Evolutionary conservation across 768 basidiomycete species (phyloP), one percentile per base, ranked within the genome.

Genomic region (Galerina sulciceps): DNA sequence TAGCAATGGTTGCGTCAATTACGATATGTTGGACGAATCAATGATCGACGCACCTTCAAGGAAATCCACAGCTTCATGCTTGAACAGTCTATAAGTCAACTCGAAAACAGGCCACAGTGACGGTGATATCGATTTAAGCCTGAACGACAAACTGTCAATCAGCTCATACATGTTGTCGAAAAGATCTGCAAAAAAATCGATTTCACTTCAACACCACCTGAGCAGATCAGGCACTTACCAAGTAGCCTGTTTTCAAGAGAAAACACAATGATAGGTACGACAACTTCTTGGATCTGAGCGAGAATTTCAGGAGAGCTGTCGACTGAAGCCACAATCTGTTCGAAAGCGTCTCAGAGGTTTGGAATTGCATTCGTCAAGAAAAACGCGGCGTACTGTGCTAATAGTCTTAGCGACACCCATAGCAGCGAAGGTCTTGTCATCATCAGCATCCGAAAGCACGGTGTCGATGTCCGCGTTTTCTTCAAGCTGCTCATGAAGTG

Each of bases 361-460:
- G 20, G 26, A 46, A 38, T 17, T 15, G 18, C 9, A 48, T 9
- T 10, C 8, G 46, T 48, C 48, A 58, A 23, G 17, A 49, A 42
- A 48, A 57, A 14, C n/a, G 55, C n/a, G 42, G 71, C 86, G 40
- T 58, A 90, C 91, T 14, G 91, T 92, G 56, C 82, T 79, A 64
- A 94, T 91, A 11, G 93, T 94, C 80, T 93, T 93, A 1, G 91
- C 84, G 26, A 94, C 82, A 44, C 91, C 91, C 90, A 94, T 94
- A 15, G 91, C 90, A 15, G 90, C 87, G 60, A 92, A 91, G 1
- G 89, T 86, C 79, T 94, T 95, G 72, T 94, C 91, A 53, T 93
- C 91, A 53, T 90, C 89, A n/a, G 70, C 76, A 41, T 85, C 83
- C 11, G 71, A 74, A 63, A 87, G 70, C 41, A 85, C 60, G 2